These are phyloP conservation scores for Aspergillus biplanus DNA, from an alignment of 495 filamentous ascomycete species.

Conservation along the genomic window DNA sequence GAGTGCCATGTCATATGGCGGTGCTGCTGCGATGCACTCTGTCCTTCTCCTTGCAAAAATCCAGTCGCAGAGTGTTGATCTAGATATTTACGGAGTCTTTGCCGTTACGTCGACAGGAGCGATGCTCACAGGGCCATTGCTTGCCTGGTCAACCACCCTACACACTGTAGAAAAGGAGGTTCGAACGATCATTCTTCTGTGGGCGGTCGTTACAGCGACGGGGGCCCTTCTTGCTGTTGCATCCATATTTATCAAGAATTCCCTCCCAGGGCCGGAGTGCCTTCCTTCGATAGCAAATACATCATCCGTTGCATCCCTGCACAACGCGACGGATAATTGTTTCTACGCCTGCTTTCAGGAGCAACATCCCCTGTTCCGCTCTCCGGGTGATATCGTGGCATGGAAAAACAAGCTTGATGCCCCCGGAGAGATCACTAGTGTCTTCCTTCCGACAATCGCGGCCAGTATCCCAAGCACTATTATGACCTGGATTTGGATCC, in stretches of 20 bases:
- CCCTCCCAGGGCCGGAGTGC: background rate
- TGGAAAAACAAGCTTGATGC: slow-evolving; percentile 10
- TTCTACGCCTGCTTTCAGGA: slow-evolving; percentile 2
- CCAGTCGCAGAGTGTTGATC: slow-evolving; percentile 3
- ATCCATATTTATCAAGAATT: background rate
- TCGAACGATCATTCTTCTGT: background rate
- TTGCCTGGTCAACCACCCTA: background rate
- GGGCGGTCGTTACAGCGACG: background rate
- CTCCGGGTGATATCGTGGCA: background rate
- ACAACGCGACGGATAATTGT: background rate
- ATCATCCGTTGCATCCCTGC: background rate
- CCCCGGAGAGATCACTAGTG: background rate
- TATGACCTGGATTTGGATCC: slow-evolving; percentile 7
- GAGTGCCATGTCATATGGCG: slow-evolving; percentile 10
- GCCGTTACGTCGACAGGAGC: slow-evolving; percentile 2
- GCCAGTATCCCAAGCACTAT: background rate
- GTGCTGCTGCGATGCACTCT: slow-evolving; percentile 1
- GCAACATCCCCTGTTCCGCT: background rate
- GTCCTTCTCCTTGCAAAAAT: slow-evolving; percentile 1
- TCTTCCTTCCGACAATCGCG: slow-evolving; percentile 8
- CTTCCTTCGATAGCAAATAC: background rate
- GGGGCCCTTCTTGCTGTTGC: background rate
- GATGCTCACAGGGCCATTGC: slow-evolving; percentile 5
- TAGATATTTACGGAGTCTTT: slow-evolving; percentile 11
- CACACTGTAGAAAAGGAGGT: background rate